Base-by-base conservation (phyloP, 495 filamentous ascomycete genomes). In the Daldinia concentrica region DNA sequence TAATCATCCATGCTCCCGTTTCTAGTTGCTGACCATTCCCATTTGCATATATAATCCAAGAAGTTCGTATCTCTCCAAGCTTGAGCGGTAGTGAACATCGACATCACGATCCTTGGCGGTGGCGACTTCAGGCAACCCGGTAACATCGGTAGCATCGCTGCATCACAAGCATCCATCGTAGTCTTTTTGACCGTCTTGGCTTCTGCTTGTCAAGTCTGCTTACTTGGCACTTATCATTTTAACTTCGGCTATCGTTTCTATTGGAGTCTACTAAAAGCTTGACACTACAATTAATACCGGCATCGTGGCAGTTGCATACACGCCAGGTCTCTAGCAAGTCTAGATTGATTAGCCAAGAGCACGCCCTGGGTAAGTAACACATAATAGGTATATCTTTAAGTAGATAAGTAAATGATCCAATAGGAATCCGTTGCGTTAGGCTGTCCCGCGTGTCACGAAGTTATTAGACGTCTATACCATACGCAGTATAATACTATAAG, bases 291-390 rank as follows among this genome's bases (percentile, higher is more conserved):
- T 73, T 68, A 73, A 73, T 73, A 73, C 70, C 70, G 70, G 51
- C 7, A 68, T 66, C 70, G 70, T 73, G 70, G 70, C 65, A 73
- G 57, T 58, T 73, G 70, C 70, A 73, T 73, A 64, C 61, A 73
- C 39, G 62, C 50, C 65, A 22, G 29, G 48, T 37, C 64, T 57
- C 43, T 52, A 41, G 24, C 48, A 72, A 63, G 69, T 61, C 64
- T 36, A 55, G 55, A 64, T 72, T 72, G 32, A 68, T 60, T 64
- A 68, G 69, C 64, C 69, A 68, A 68, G 64, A 68, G 52, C 51
- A 62, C 36, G 50, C 62, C 60, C 43, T 52, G 54, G 41, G 62
- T 50, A 64, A 65, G 64, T 22, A 57, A 8, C 37, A n/a, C 41
- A 32, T 56, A 61, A n/a, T 22, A 17, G 29, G 27, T 73, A 50